Conservation (phyloP, 1,284 basidiomycete species). For the Ganoderma lingzhi region DNA sequence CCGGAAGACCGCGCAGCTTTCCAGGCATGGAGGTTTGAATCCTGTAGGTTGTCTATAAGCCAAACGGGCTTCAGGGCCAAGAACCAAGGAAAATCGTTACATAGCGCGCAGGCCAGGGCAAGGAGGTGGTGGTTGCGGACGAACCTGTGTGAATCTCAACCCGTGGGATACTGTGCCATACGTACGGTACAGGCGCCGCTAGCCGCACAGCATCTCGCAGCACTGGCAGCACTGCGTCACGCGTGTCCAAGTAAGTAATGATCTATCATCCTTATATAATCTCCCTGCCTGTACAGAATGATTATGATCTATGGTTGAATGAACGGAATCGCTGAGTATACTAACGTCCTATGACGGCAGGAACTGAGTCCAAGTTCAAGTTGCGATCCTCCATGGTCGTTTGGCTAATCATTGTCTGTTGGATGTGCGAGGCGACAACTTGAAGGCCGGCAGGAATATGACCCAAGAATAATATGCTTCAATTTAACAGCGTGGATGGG, state of each 20-base stretch:
- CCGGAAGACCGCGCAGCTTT: neutral
- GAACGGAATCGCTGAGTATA: too few species aligned
- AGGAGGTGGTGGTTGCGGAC: neutral
- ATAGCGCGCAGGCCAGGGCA: neutral
- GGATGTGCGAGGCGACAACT: too few species aligned
- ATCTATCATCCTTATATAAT: too few species aligned
- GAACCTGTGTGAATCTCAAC: neutral
- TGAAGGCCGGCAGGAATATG: neutral
- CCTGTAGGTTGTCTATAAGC: neutral
- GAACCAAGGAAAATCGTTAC: neutral
- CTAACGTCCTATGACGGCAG: too few species aligned
- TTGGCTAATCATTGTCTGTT: too few species aligned
- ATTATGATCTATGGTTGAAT: too few species aligned
- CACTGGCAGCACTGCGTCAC: too few species aligned
- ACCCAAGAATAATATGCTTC: neutral
- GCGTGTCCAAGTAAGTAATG: too few species aligned
- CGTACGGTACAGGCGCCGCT: neutral
- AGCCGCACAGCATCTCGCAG: neutral
- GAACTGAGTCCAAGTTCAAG: too few species aligned
- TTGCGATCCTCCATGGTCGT: too few species aligned
- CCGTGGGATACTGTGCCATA: neutral
- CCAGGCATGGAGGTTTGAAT: neutral
- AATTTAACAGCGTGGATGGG: neutral
- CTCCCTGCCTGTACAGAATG: too few species aligned
- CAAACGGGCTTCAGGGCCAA: neutral